phyloP scores from a whole-genome alignment of 495 filamentous ascomycete species.

The Talaromyces ruber region DNA sequence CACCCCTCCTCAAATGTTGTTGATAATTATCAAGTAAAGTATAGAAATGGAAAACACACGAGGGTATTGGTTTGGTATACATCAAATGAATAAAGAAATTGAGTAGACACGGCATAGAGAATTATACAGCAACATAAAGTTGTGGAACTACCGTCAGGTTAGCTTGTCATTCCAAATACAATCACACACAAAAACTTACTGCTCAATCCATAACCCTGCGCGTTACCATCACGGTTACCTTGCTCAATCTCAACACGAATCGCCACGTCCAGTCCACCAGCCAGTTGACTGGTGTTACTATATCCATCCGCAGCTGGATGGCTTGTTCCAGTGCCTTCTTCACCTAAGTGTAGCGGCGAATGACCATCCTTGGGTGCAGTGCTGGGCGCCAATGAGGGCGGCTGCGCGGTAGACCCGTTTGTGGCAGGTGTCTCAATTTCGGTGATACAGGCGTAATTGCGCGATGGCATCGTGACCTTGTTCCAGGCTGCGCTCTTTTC shows the following conservation, averaged over 20 bases:
- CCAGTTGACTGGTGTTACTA: constrained; percentile 40
- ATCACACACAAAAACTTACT: constrained; percentile 23
- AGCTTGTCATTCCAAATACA: background rate
- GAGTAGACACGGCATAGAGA: background rate
- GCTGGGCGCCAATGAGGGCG: constrained; percentile 10
- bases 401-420: constrained; percentile 13
- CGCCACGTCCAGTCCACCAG: constrained; percentile 58
- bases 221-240: constrained; percentile 50
- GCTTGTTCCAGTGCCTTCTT: constrained; percentile 53
- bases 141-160: constrained; percentile 17
- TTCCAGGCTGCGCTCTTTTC: constrained; percentile 63
- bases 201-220: constrained; percentile 61
- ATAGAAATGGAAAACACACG: background rate
- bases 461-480: constrained; percentile 79
- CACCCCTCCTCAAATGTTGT: background rate
- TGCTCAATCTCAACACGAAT: constrained; percentile 66
- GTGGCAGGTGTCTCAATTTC: constrained; percentile 39
- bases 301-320: constrained; percentile 52
- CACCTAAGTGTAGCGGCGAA: constrained; percentile 53
- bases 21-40: background rate
- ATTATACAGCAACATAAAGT: constrained; percentile 8
- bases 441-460: constrained; percentile 81
- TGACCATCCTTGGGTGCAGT: constrained; percentile 48
- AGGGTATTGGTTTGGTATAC: background rate
- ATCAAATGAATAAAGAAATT: background rate